phyloP scores from a whole-genome alignment of 352 stramenopile species.

The Globisporangium abappressorium region DNA sequence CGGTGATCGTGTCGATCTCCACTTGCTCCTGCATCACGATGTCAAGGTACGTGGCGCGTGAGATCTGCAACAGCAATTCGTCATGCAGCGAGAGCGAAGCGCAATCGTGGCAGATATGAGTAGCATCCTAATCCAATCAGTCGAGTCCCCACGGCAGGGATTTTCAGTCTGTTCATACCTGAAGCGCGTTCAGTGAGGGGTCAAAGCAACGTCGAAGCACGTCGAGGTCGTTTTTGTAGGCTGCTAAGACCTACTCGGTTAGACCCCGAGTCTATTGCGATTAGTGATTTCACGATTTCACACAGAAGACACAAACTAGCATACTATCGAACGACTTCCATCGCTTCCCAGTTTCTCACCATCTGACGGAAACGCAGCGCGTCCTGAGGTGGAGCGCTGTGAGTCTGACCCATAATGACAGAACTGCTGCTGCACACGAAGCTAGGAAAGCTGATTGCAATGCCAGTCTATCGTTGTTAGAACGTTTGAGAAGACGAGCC shows the following conservation, averaged over 20 bases:
- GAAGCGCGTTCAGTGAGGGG: slow-evolving; percentile 41
- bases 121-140: neutral
- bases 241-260: slow-evolving; percentile 32
- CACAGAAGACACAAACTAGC: neutral
- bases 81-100: neutral
- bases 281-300: neutral
- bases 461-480: neutral
- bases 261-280: neutral
- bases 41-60: slow-evolving; percentile 71
- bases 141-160: neutral
- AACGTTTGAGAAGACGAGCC: neutral
- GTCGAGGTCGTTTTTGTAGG: slow-evolving; percentile 49
- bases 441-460: neutral
- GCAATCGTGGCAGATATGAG: neutral
- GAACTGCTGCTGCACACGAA: neutral
- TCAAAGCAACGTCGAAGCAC: slow-evolving; percentile 40
- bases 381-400: slow-evolving; percentile 48
- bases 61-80: slow-evolving; percentile 36
- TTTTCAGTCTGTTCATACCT: slow-evolving; percentile 24
- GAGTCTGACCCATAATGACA: slow-evolving; percentile 47
- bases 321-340: neutral
- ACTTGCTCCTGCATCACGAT: slow-evolving; percentile 64
- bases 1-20: slow-evolving; percentile 48
- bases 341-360: slow-evolving; percentile 17
- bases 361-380: slow-evolving; percentile 59